Percentiles rank a stretch among this genome's conserved stretches.
Conservation (phyloP, 805 yeast genomes). For the Naumovozyma baii region DNA sequence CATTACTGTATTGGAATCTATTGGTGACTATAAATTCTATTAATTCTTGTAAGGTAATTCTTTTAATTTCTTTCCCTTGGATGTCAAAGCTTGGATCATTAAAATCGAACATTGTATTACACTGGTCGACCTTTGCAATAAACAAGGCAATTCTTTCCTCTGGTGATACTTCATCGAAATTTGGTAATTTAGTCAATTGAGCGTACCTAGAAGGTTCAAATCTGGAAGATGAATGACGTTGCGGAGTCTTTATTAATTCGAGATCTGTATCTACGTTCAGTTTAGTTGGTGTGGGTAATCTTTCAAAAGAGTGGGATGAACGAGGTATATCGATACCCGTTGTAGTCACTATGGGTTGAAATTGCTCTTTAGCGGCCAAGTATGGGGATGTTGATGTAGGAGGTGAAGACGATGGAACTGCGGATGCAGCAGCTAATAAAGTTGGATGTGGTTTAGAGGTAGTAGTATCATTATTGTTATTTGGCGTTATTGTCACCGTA, state of each 20-base stretch:
- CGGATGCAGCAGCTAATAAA: slow-evolving; percentile 21
- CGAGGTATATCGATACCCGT: slow-evolving; percentile 29
- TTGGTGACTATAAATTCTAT: slow-evolving; percentile 78
- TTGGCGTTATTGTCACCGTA: not conserved
- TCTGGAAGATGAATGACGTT: slow-evolving; percentile 84
- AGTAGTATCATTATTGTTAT: not conserved
- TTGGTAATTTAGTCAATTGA: slow-evolving; percentile 67
- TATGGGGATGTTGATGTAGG: slow-evolving; percentile 8
- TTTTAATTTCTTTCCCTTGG: slow-evolving; percentile 85
- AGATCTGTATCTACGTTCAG: slow-evolving; percentile 51
- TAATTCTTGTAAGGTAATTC: slow-evolving; percentile 78
- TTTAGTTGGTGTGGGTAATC: slow-evolving; percentile 51
- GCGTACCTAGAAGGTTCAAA: slow-evolving; percentile 69
- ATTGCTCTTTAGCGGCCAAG: slow-evolving; percentile 5
- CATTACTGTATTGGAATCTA: slow-evolving; percentile 79
- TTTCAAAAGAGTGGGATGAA: slow-evolving; percentile 45
- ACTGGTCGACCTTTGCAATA: slow-evolving; percentile 83
- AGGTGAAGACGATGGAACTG: slow-evolving; percentile 9
- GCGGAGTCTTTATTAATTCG: slow-evolving; percentile 77
- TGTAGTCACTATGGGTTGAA: slow-evolving; percentile 8
- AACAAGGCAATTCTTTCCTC: slow-evolving; percentile 68
- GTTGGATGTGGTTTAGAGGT: slow-evolving; percentile 16
- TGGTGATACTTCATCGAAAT: slow-evolving; percentile 78
- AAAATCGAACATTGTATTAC: slow-evolving; percentile 90
- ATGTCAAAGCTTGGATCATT: slow-evolving; percentile 87